phyloP scores from a whole-genome alignment of 345 rosid genomes.

The Carallia brachiata region DNA sequence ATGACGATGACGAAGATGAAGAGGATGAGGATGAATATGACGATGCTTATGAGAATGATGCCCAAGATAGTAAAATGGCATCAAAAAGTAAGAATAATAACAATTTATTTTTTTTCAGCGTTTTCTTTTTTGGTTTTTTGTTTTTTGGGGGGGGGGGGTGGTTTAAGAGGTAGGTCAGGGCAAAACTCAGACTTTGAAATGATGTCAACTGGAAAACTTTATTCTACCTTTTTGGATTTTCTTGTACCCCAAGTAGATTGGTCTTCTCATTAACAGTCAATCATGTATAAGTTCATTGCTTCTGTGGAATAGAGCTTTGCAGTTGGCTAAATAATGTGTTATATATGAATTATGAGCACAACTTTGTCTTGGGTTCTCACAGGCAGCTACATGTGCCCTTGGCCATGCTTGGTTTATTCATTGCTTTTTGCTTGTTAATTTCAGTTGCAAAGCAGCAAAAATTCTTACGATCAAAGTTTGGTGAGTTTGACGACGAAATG shows the following conservation, averaged over 20 bases:
- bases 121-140: background rate
- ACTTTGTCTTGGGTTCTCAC: background rate
- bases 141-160: background rate
- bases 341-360: background rate
- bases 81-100: slow-evolving; percentile 51
- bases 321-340: background rate
- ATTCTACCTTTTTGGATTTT: background rate
- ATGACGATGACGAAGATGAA: slow-evolving; percentile 17
- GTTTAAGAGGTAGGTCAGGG: background rate
- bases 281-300: background rate
- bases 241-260: background rate
- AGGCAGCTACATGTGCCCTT: background rate
- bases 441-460: slow-evolving; percentile 70
- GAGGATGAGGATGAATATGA: slow-evolving; percentile 43
- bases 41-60: slow-evolving; percentile 36
- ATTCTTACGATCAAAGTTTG: slow-evolving; percentile 51
- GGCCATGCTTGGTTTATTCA: slow-evolving; percentile 1
- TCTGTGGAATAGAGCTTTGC: background rate
- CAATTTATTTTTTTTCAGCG: background rate
- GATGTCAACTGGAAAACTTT: background rate
- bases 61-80: slow-evolving; percentile 37
- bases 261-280: background rate
- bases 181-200: background rate
- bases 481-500: slow-evolving; percentile 73
- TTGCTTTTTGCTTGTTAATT: slow-evolving; percentile 10